Conservation (phyloP, 495 filamentous ascomycete genomes). For the Penicillium canariense region DNA sequence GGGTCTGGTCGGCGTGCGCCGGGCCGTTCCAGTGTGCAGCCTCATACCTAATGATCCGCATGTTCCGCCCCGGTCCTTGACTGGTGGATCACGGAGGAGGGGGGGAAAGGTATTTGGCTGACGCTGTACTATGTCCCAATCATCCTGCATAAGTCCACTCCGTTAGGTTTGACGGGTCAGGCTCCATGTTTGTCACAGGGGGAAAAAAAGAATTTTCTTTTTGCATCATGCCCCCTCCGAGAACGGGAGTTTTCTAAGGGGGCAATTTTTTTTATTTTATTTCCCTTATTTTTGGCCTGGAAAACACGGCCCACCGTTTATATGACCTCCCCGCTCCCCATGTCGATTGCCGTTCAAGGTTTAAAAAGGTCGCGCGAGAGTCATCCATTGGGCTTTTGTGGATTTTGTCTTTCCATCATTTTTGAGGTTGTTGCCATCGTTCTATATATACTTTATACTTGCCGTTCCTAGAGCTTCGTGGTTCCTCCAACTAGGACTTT, state of each 20-base stretch:
- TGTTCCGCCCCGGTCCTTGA: conserved; percentile 36
- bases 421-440: conserved; percentile 9
- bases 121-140: conserved; percentile 37
- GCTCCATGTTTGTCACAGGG: conserved; percentile 38
- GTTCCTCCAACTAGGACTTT: not conserved
- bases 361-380: conserved; percentile 24
- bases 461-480: not conserved
- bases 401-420: conserved; percentile 11
- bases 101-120: conserved; percentile 36
- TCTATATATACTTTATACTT: not conserved
- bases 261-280: conserved; percentile 3
- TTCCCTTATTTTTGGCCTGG: not conserved
- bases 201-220: conserved; percentile 11
- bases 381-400: conserved; percentile 25
- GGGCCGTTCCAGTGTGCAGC: conserved; percentile 54
- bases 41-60: conserved; percentile 50
- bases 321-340: conserved; percentile 44
- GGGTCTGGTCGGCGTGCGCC: conserved; percentile 46
- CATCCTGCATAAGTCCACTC: conserved; percentile 42
- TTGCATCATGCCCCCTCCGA: conserved; percentile 6
- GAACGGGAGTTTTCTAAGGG: conserved; percentile 21
- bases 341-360: conserved; percentile 29
- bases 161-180: conserved; percentile 39
- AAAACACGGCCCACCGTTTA: conserved; percentile 36
- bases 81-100: conserved; percentile 33